Evolutionary conservation across 805 yeast species (phyloP).

Genomic region (Yamadazyma akitaensis): DNA sequence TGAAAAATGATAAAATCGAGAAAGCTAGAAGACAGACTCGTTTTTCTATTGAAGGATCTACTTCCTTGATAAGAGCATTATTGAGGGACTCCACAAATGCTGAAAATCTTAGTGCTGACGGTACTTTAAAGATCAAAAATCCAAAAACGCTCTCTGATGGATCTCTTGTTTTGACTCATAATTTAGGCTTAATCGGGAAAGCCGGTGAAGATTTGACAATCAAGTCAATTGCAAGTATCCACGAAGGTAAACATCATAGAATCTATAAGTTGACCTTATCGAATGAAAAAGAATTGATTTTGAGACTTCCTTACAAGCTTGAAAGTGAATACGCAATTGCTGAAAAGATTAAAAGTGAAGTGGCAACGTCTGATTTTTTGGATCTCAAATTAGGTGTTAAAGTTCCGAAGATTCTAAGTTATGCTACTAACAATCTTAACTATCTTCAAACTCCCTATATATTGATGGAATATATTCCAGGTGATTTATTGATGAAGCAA

Average conservation of each 20-base stretch:
- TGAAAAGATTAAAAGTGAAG: constrained; percentile 79
- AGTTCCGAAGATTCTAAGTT: constrained; percentile 72
- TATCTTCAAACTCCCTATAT: constrained; percentile 71
- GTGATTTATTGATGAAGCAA: constrained; percentile 77
- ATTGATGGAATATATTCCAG: constrained; percentile 74
- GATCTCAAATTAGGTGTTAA: constrained; percentile 58
- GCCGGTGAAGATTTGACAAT: constrained; percentile 40
- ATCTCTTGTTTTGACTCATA: constrained; percentile 46
- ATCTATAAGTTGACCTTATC: constrained; percentile 70
- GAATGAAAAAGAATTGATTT: constrained; percentile 57
- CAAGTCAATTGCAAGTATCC: constrained; percentile 75
- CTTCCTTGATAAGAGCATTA: constrained; percentile 47
- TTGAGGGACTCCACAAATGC: constrained; percentile 31
- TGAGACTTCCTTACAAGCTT: constrained; percentile 82
- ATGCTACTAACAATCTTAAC: constrained; percentile 60
- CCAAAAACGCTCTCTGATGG: constrained; percentile 43
- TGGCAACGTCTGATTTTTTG: constrained; percentile 87
- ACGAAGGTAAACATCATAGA: constrained; percentile 93
- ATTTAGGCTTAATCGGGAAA: constrained; percentile 46
- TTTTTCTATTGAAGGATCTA: constrained; percentile 78
- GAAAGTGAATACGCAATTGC: constrained; percentile 64
- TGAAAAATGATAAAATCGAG: constrained; percentile 71
- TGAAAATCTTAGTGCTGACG: constrained; percentile 20
- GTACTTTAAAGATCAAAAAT: constrained; percentile 19
- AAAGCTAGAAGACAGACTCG: constrained; percentile 73